Conservation (phyloP, 2,329 filamentous ascomycete species). For the Tolypocladium endophyticum region DNA sequence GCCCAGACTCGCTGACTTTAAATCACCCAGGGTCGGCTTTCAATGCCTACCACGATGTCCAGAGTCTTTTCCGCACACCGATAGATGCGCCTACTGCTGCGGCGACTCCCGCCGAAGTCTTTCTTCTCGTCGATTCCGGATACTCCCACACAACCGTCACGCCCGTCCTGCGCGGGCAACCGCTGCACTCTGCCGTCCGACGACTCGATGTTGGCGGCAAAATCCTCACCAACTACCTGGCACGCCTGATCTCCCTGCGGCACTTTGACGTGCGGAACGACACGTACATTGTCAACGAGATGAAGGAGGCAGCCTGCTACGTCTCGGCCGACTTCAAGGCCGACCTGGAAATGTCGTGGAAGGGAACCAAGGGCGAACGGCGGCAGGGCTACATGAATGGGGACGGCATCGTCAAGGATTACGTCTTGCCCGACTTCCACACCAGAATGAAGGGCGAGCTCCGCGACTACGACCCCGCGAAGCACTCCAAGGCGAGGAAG, state of each 20-base stretch:
- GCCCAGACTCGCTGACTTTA: constrained; percentile 1
- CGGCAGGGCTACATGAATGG: constrained; percentile 38
- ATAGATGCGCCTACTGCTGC: constrained; percentile 29
- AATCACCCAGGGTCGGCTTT: constrained; percentile 51
- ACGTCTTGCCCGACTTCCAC: constrained; percentile 77
- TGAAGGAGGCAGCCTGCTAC: constrained; percentile 85
- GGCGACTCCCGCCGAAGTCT: constrained; percentile 57
- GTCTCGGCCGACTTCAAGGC: constrained; percentile 64
- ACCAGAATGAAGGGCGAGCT: constrained; percentile 53
- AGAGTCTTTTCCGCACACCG: constrained; percentile 55
- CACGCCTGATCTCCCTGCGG: constrained; percentile 77
- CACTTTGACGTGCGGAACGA: constrained; percentile 97
- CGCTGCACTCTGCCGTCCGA: constrained; percentile 71
- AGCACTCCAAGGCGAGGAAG: constrained; percentile 41
- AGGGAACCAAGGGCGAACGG: constrained; percentile 54
- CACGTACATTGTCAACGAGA: constrained; percentile 85
- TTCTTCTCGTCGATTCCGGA: constrained; percentile 84
- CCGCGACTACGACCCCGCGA: constrained; percentile 64
- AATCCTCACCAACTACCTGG: constrained; percentile 84
- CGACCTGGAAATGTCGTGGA: constrained; percentile 80
- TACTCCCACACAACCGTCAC: constrained; percentile 91
- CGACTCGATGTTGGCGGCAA: constrained; percentile 88
- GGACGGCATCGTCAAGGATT: constrained; percentile 69
- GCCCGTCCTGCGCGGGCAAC: constrained; percentile 69
- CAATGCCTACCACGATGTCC: constrained; percentile 74